Base-by-base conservation (phyloP, 805 yeast species). In the Yamadazyma sp. region DNA sequence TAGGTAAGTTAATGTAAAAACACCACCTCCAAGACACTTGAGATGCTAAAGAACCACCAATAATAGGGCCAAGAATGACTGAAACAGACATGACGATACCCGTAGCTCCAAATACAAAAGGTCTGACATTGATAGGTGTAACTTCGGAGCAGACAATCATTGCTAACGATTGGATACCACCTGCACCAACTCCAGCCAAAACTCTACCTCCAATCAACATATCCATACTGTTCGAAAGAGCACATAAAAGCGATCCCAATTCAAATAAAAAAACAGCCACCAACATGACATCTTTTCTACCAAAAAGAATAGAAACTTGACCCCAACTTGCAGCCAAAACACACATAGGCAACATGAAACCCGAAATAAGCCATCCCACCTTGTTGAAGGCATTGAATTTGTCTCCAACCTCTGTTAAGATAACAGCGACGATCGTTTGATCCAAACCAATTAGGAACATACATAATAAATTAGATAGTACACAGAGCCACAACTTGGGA, bases 1-100 rank as follows among this genome's bases (percentile, higher is more conserved):
- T 56, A 3, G 86, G 86, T 23, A 83, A 55, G 52, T 82, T 83
- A 46, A 83, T 67, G 55, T 77, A 83, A 53, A 81, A 83, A 49
- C 84, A 77, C 87, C 89, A 82, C 52, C 88, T 67, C 88, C 89
- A 82, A n/a, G 75, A 57, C 6, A 69, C 75, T 32, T 70, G 57
- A 3, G 73, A 54, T 2, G 84, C 70, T 41, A 82, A 72, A 0
- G 77, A 78, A 31, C 87, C 87, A 10, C 87, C 87, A 15, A 82
- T 52, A 14, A 79, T 55, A 0, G 88, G 87, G 1, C 87, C 88
- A 14, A 67, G 46, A 4, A 75, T 75, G 3, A 76, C 64, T 1
- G 80, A 71, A 5, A 73, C 53, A 0, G 75, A 71, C 51, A 70
- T 76, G 1, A 65, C 60, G n/a, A 59, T 48, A 2, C 71, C 67